Evolutionary conservation across 305 asterid species (phyloP), one percentile per base, ranked within the genome.

Genomic region (Fraxinus paxiana): DNA sequence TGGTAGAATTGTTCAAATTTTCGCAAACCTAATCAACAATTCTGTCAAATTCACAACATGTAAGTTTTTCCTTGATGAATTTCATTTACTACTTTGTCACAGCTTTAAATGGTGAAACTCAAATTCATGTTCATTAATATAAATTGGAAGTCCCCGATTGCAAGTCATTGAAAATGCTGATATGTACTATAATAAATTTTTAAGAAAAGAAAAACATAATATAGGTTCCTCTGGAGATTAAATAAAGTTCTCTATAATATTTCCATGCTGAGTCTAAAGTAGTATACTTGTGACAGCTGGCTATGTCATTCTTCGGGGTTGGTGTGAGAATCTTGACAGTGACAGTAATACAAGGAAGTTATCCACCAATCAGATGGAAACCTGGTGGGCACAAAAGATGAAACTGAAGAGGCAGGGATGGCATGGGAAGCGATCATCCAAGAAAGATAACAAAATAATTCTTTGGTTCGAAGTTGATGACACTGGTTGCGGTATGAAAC

Each of bases 391-490:
- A 13, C 85, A 82, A 48, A 85, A 89, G 77, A 84, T 82, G 87
- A 91, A 82, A 79, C 70, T 91, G 82, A 90, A 80, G 85, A 85
- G 84, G n/a, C 90, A 82, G 77, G 81, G 78, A 35, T 81, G 82
- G 82, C 89, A 85, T 51, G 89, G 84, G 34, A 90, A 87, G 81
- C 81, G 31, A 33, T 81, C 89, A 87, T 81, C 87, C 84, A 90
- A 84, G 86, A 91, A 91, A 79, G 93, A 90, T 17, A 88, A 90
- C 88, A 90, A 82, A 86, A 85, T 89, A 80, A 82, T 87, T 80
- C 86, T 94, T 54, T 92, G 97, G 92, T 94, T 94, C 81, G 98
- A 94, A 87, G 97, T 94, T 71, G 98, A 93, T 63, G 98, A 94
- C 85, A 88, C 92, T 79, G 98, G 98, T 26, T 93, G 97, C 74